Base-by-base conservation (phyloP, 768 basidiomycete genomes). In the Mycena pura region DNA sequence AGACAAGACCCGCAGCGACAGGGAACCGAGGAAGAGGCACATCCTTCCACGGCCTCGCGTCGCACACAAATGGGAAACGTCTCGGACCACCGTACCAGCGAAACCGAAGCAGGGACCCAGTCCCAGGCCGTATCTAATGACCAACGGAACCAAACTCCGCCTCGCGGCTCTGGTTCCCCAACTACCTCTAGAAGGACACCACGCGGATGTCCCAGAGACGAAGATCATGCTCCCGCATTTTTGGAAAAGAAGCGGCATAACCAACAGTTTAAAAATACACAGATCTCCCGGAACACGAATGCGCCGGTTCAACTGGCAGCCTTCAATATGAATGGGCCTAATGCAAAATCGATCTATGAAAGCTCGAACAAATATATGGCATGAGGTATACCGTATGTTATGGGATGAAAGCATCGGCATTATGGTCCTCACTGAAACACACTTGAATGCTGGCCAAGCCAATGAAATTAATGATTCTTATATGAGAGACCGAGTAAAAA, bases 291-390 rank as follows among this genome's bases (percentile, higher is more conserved):
- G 0, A 58, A 58, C 0, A 60, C 58, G 10, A 3, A 32, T 2
- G 50, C 53, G 1, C 21, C 29, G 8, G 19, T 54, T 10, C 43
- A 41, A 0, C 6, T 54, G 2, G n/a, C n/a, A 6, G 40, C 29
- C 6, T 13, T 36, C 10, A 51, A 52, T 38, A 34, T 43, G 6
- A 44, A 32, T 17, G n/a, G 48, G 49, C 0, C 49, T 49, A 2
- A 38, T 11, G 8, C 4, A 52, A 6, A 5, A 22, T 3, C 38
- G 21, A 1, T n/a, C 38, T 51, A 3, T 2, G 3, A 13, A n/a
- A 48, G 24, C 60, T 31, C 0, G 29, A 51, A 63, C 40, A 64
- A 64, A 28, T 64, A n/a, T n/a, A n/a, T n/a, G 57, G 57, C 38
- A 44, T 6, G 22, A 31, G 0, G 3, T 60, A 1, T 28, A 54